Evolutionary conservation across 2,329 filamentous ascomycete genomes (phyloP).

Genomic region (Zasmidium citrigriseum): DNA sequence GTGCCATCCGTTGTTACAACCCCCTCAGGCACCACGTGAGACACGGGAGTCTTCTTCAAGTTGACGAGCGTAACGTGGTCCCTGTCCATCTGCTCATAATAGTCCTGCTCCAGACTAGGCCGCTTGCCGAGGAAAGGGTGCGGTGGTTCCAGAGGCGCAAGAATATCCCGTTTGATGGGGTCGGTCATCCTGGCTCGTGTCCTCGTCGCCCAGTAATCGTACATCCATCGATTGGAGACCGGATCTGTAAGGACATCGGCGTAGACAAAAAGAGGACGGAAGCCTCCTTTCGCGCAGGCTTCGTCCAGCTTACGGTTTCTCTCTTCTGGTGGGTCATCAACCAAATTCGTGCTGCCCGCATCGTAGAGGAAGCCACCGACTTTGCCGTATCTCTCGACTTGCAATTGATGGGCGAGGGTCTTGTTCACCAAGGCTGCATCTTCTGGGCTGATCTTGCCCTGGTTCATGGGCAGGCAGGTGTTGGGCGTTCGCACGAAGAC

Average conservation of each 20-base stretch:
- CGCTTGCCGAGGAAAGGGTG: slow-evolving; percentile 17
- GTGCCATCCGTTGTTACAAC: slow-evolving; percentile 44
- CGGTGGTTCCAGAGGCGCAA: slow-evolving; percentile 56
- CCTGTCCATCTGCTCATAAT: slow-evolving; percentile 46
- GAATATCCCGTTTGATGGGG: slow-evolving; percentile 55
- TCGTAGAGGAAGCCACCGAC: slow-evolving; percentile 1
- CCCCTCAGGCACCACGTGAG: slow-evolving; percentile 55
- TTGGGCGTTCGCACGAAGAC: slow-evolving; percentile 70
- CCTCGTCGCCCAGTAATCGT: slow-evolving; percentile 48
- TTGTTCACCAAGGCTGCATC: slow-evolving; percentile 28
- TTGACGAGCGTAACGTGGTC: slow-evolving; percentile 45
- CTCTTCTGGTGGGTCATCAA: slow-evolving; percentile 17
- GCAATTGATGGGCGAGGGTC: background rate
- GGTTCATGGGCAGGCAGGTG: slow-evolving; percentile 52
- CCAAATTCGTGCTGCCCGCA: slow-evolving; percentile 1
- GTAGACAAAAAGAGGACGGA: slow-evolving; percentile 27
- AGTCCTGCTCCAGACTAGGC: slow-evolving; percentile 54
- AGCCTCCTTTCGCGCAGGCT: background rate
- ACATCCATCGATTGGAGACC: slow-evolving; percentile 55
- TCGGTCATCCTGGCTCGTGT: slow-evolving; percentile 43
- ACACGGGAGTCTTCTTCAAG: slow-evolving; percentile 42
- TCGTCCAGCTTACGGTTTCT: background rate
- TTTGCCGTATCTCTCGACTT: background rate
- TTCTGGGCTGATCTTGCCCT: slow-evolving; percentile 38
- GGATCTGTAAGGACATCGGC: slow-evolving; percentile 42